These are phyloP conservation scores for Fusarium torulosum DNA, from an alignment of 2,329 filamentous ascomycete genomes.

Conservation along the genomic window DNA sequence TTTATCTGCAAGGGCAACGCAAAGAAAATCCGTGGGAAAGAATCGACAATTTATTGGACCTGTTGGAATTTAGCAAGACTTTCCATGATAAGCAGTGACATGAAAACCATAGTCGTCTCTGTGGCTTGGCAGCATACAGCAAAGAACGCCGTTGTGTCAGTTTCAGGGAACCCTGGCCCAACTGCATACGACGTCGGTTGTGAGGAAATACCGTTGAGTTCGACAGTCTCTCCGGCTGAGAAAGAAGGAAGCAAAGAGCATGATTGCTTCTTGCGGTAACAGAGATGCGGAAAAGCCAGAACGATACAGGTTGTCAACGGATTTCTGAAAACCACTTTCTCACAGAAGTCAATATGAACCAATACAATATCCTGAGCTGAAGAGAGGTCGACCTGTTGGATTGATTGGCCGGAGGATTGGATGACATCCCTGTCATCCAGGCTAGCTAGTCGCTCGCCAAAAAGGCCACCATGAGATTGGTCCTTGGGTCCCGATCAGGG, in stretches of 20 bases:
- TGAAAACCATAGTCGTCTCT: constrained; percentile 10
- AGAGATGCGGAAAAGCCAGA: constrained; percentile 9
- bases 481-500: constrained; percentile 6
- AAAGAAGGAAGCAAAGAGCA: neutral
- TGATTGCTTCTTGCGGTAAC: neutral
- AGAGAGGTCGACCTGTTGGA: neutral
- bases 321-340: constrained; percentile 10
- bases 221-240: neutral
- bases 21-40: neutral
- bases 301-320: neutral
- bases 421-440: constrained; percentile 12
- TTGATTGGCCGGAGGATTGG: constrained; percentile 24
- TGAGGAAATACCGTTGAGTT: constrained; percentile 5
- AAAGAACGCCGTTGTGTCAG: constrained; percentile 40
- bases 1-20: constrained; percentile 25
- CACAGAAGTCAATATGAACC: neutral
- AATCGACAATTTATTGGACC: constrained; percentile 21
- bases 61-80: constrained; percentile 9
- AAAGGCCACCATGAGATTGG: constrained; percentile 14
- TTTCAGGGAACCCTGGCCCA: constrained; percentile 40
- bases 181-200: constrained; percentile 27
- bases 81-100: neutral
- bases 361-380: neutral
- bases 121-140: constrained; percentile 31
- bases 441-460: neutral